Evolutionary conservation across 2,329 filamentous ascomycete species (phyloP).

Genomic region (Colletotrichum gigasporum): DNA sequence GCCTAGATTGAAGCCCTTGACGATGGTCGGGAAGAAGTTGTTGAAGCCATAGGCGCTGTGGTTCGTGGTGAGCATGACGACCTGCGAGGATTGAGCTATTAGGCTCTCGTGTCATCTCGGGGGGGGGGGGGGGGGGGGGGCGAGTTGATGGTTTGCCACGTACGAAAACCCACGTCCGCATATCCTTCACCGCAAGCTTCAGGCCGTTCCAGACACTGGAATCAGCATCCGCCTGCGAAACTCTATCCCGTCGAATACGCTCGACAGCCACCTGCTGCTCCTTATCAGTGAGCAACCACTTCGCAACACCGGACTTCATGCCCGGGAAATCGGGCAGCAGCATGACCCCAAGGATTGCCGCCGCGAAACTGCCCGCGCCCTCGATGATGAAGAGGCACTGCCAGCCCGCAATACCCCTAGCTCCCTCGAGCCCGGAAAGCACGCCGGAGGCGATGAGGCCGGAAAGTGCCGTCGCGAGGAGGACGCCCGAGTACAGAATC

Average conservation of each 20-base stretch:
- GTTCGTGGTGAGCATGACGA: slow-evolving; percentile 34
- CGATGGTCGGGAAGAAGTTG: slow-evolving; percentile 37
- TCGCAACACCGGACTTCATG: slow-evolving; percentile 3
- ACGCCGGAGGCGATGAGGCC: slow-evolving; percentile 33
- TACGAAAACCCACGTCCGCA: slow-evolving; percentile 37
- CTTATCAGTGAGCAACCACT: background rate
- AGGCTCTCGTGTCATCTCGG: background rate
- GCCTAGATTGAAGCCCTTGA: slow-evolving; percentile 42
- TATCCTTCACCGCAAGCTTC: slow-evolving; percentile 34
- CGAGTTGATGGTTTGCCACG: background rate
- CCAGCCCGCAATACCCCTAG: background rate
- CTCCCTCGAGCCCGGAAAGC: slow-evolving; percentile 4
- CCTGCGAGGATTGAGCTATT: background rate
- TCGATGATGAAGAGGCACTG: slow-evolving; percentile 13
- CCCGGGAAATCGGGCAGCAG: slow-evolving; percentile 19
- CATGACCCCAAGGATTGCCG: background rate
- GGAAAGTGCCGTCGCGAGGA: slow-evolving; percentile 8
- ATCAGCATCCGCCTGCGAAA: slow-evolving; percentile 30
- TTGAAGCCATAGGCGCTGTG: slow-evolving; percentile 37
- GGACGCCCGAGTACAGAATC: background rate
- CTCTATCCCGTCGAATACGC: slow-evolving; percentile 33
- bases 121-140: too few species aligned
- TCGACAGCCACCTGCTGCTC: slow-evolving; percentile 26
- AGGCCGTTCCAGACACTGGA: slow-evolving; percentile 32
- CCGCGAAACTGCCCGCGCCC: slow-evolving; percentile 4